Percentiles rank a stretch among this genome's conserved stretches.
These are phyloP conservation scores for Cystobasidium onofrii DNA, from an alignment of 768 basidiomycete genomes.

Conservation along the genomic window DNA sequence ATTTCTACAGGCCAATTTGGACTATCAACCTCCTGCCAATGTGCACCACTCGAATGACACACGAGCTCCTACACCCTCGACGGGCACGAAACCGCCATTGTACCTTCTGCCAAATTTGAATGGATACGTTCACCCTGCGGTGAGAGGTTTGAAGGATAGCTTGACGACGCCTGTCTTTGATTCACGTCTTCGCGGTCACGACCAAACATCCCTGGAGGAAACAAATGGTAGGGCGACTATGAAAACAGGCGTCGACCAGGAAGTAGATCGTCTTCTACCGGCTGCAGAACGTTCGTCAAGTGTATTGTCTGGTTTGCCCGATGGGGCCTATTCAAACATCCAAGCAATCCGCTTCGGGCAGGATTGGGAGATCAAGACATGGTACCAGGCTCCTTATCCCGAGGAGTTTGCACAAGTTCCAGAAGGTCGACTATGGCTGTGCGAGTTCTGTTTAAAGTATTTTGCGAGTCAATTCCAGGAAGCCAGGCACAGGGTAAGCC, in stretches of 20 bases:
- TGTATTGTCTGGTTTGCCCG: conserved; percentile 32
- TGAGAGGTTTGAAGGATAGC: conserved; percentile 14
- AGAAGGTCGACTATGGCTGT: conserved; percentile 88
- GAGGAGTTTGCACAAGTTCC: conserved; percentile 91
- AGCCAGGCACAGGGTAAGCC: conserved; percentile 68
- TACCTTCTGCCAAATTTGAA: background rate
- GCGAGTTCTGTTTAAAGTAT: conserved; percentile 96
- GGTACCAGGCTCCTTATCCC: conserved; percentile 98
- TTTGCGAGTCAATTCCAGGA: conserved; percentile 89
- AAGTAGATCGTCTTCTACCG: conserved; percentile 41
- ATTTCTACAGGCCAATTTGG: conserved; percentile 11
- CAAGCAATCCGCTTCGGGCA: conserved; percentile 52
- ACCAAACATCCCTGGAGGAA: conserved; percentile 46
- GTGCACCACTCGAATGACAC: conserved; percentile 39
- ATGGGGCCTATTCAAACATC: conserved; percentile 38
- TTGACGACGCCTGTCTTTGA: conserved; percentile 11
- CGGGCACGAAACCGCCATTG: conserved; percentile 48
- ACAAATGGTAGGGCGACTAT: background rate
- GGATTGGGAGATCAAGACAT: conserved; percentile 85
- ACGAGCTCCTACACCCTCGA: conserved; percentile 52
- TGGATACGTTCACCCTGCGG: background rate
- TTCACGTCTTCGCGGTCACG: background rate
- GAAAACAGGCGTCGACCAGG: conserved; percentile 33
- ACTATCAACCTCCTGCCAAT: conserved; percentile 2
- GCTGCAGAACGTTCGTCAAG: conserved; percentile 6